Base-by-base conservation (phyloP, 23 red algal species). In the Cyanidiococcus yangmingshanensis region DNA sequence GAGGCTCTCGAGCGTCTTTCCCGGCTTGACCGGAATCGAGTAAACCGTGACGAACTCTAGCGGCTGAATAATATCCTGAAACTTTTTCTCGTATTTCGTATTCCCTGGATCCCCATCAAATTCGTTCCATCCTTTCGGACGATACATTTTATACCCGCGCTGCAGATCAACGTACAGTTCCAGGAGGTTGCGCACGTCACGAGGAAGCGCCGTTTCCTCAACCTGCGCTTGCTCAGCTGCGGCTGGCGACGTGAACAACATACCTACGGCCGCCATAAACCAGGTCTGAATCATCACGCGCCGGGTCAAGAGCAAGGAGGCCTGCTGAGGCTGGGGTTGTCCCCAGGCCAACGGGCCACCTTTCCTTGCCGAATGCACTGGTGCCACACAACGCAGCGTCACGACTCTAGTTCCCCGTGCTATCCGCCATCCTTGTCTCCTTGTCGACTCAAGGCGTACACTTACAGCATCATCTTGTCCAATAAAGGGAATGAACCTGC, bases 31-130 rank as follows among this genome's bases (percentile, higher is more conserved):
- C 12, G 89, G 85, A 41, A 75, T 81, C 24, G 88, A 91, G 37
- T 89, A 74, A 16, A 98, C 86, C 32, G 87, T 98, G 15, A 98
- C 77, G 39, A 87, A 82, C 67, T 98, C 94, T 27, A 91, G 81
- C 63, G 94, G 88, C 68, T 98, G 88, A 41, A 98, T 98, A 37
- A 98, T 74, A 57, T 98, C 94, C 76, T 91, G 88, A 84, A 88
- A 98, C 78, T 98, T 98, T 58, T 90, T 87, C 86, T 98, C 94
- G 75, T 92, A 98, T 54, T 87, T 75, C 32, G 82, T 85, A 40
- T 81, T 74, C 63, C 32, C 63, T 25, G 32, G n/a, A 40, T 82
- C 57, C 40, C 76, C 94, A 41, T 85, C 82, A 58, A 98, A 98
- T 80, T 98, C 85, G 79, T 98, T 98, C 94, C 94, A 98, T 18